Conservation (phyloP, 169 alveolate species). For the Plasmodium ovale region DNA sequence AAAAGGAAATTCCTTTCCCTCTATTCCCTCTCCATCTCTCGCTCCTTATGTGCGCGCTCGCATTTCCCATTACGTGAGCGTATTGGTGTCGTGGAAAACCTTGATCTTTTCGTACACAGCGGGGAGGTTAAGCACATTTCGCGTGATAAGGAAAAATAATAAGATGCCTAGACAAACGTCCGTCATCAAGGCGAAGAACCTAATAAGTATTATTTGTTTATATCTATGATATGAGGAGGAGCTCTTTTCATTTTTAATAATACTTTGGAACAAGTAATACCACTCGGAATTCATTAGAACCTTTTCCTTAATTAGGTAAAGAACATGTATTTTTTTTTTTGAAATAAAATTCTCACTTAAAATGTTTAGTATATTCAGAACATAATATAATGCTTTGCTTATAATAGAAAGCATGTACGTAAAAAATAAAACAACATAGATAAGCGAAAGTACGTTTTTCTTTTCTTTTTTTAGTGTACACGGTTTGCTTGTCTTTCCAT, state of each 20-base stretch:
- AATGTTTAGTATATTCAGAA: background rate
- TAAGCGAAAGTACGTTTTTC: background rate
- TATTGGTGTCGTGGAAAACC: slow-evolving; percentile 21
- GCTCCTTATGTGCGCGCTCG: too few species aligned
- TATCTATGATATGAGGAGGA: slow-evolving; percentile 10
- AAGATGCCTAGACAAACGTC: slow-evolving; percentile 16
- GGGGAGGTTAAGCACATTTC: slow-evolving; percentile 6
- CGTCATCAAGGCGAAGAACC: slow-evolving; percentile 9
- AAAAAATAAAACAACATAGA: background rate
- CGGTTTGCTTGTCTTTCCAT: background rate
- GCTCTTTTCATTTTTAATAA: slow-evolving; percentile 22
- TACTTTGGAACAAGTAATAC: slow-evolving; percentile 16
- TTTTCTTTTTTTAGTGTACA: background rate
- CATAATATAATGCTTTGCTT: slow-evolving; percentile 10
- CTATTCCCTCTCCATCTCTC: too few species aligned
- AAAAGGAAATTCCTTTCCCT: background rate
- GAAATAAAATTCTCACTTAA: background rate
- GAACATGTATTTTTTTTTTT: slow-evolving; percentile 3
- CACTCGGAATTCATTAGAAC: slow-evolving; percentile 31
- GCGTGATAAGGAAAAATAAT: slow-evolving; percentile 1
- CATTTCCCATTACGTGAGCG: slow-evolving; percentile 58
- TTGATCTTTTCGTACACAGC: slow-evolving; percentile 2
- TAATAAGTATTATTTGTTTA: slow-evolving; percentile 46
- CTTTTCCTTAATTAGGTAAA: slow-evolving; percentile 19
- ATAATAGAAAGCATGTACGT: slow-evolving; percentile 42